Percentiles rank a stretch among this genome's conserved stretches.
These are phyloP conservation scores for Pinus taeda DNA, from an alignment of 75 land plant species.

Conservation along the genomic window DNA sequence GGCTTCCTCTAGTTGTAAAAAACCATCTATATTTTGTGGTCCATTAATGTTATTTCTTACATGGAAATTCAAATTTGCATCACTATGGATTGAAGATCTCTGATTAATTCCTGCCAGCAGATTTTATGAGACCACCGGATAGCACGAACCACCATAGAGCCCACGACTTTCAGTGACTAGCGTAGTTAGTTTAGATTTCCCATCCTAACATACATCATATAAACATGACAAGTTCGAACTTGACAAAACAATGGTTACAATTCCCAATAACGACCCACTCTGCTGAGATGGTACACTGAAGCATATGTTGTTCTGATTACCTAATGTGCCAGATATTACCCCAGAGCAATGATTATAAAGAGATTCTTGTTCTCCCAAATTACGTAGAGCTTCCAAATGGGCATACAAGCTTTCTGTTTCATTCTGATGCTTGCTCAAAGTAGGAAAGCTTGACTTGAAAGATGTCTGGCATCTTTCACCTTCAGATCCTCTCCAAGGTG, in stretches of 20 bases:
- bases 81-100: background rate
- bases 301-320: background rate
- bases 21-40: no score
- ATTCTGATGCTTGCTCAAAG: background rate
- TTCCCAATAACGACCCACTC: background rate
- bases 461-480: conserved; percentile 1
- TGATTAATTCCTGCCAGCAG: conserved; percentile 9
- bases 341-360: background rate
- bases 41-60: no score
- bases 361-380: background rate
- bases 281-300: background rate
- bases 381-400: background rate
- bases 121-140: conserved; percentile 6
- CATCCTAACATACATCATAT: conserved; percentile 7
- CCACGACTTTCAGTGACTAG: conserved; percentile 14
- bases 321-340: background rate
- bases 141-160: conserved; percentile 9
- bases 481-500: conserved; percentile 12
- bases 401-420: background rate
- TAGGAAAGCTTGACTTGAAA: conserved; percentile 5
- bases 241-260: background rate
- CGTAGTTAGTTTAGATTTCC: background rate
- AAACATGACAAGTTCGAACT: conserved; percentile 5
- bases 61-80: no score
- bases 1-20: no score